Base-by-base conservation (phyloP, 768 basidiomycete genomes). In the Hygrophoropsis aurantiaca region DNA sequence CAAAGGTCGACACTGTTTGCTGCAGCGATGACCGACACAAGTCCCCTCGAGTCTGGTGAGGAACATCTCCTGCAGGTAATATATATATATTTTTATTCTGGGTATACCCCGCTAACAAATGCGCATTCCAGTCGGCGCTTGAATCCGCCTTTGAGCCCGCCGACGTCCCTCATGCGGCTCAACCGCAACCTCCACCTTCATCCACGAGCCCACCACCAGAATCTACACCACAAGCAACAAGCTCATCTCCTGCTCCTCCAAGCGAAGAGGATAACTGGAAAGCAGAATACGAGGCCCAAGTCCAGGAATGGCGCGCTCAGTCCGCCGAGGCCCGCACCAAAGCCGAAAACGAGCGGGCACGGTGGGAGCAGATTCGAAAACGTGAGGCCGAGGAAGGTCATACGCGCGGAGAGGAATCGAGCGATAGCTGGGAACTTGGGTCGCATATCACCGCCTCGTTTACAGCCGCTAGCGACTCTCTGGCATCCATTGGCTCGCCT, bases 251-350 rank as follows among this genome's bases (percentile, higher is more conserved):
- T n/a, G 9, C 36, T 21, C 8, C n/a, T 16, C 36, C 36, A 9
- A 38, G 16, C 2, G 58, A 55, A 16, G 69, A 78, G 27, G 81
- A 81, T 19, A 52, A 69, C 7, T 88, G 85, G 85, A 83, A 85
- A 57, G 66, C 67, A 13, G 76, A 82, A 57, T 88, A 90, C 60
- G 83, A 90, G 42, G 68, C 78, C 1, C 84, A 87, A 35, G 71
- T 88, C 10, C 72, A 75, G 42, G 67, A 73, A 46, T 93, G 90
- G 90, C 83, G 84, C 33, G 78, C 78, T 19, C 79, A 82, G 56
- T 85, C 83, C 32, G 84, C 87, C 24, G 79, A 79, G 50, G 83
- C 82, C 36, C 83, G 88, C 42, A 73, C 80, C 59, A 89, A 84
- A 61, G 85, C 88, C 8, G 89, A 90, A 69, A 75, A 74, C 51